phyloP scores from a whole-genome alignment of 306 rosid genomes.

The Castanopsis chinensis region DNA sequence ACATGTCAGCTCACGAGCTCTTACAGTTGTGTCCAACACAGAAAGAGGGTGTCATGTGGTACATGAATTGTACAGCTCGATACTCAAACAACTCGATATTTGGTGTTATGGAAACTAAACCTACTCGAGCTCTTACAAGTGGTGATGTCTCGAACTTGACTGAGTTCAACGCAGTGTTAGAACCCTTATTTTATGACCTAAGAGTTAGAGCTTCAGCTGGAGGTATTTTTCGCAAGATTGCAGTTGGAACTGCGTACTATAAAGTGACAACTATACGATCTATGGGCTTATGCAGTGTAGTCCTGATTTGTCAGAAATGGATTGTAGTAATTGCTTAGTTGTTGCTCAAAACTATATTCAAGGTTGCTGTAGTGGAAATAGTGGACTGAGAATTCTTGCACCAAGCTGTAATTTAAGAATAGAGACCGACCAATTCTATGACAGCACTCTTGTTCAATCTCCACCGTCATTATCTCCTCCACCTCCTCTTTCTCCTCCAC shows the following conservation, averaged over 20 bases:
- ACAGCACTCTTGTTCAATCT: neutral
- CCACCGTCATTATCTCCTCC: neutral
- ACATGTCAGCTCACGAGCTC: slow-evolving; percentile 12
- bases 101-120: neutral
- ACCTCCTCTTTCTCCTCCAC: neutral
- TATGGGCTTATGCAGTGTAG: slow-evolving; percentile 33
- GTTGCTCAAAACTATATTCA: neutral
- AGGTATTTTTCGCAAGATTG: slow-evolving; percentile 8
- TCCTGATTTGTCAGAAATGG: slow-evolving; percentile 15
- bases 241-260: neutral
- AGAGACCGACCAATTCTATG: slow-evolving; percentile 22
- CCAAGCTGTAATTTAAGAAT: slow-evolving; percentile 46
- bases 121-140: neutral
- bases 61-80: slow-evolving; percentile 37
- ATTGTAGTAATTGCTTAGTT: slow-evolving; percentile 22
- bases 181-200: neutral
- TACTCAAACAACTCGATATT: slow-evolving; percentile 23
- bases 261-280: neutral
- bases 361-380: neutral
- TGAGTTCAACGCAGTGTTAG: neutral
- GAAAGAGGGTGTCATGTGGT: slow-evolving; percentile 48
- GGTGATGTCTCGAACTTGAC: neutral
- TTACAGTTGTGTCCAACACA: slow-evolving; percentile 35
- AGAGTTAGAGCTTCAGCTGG: slow-evolving; percentile 6
- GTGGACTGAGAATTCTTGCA: slow-evolving; percentile 14